These are phyloP conservation scores for Rhizophora apiculata DNA, from an alignment of 345 rosid species.

Conservation along the genomic window DNA sequence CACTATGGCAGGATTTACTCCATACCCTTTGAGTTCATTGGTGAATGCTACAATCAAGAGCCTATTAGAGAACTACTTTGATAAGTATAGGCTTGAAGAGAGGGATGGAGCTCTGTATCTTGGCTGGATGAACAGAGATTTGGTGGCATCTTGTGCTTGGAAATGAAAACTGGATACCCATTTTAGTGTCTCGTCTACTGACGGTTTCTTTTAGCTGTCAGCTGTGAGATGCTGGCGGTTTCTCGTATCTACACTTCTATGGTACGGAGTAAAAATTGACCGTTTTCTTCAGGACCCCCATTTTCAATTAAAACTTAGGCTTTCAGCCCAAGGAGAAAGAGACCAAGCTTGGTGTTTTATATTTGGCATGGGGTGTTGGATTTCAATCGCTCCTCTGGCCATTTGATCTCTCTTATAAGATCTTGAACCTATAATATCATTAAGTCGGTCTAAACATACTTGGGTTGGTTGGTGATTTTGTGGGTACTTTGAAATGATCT, in stretches of 20 bases:
- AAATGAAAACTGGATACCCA: conserved; percentile 31
- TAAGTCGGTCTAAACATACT: not conserved
- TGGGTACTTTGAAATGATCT: too few species aligned
- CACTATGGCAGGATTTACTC: conserved; percentile 76
- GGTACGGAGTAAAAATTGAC: conserved; percentile 2
- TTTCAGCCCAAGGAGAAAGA: not conserved
- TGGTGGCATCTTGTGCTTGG: conserved; percentile 94
- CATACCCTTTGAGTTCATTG: conserved; percentile 71
- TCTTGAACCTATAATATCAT: not conserved
- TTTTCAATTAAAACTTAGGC: conserved; percentile 6
- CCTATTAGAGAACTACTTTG: conserved; percentile 55
- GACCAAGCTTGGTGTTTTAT: conserved; percentile 6
- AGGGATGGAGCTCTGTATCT: conserved; percentile 73
- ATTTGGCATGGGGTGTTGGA: not conserved
- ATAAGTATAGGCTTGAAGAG: conserved; percentile 67
- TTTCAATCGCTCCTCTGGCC: not conserved
- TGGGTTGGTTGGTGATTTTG: too few species aligned
- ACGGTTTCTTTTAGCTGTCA: not conserved
- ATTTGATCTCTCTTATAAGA: not conserved
- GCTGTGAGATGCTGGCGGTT: too few species aligned
- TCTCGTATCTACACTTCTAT: not conserved
- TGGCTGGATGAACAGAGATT: conserved; percentile 83
- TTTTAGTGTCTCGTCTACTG: not conserved
- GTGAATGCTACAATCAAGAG: conserved; percentile 67
- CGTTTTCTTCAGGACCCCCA: conserved; percentile 5